Conservation (phyloP, 306 rosid species). For the Bauhinia variegata region DNA sequence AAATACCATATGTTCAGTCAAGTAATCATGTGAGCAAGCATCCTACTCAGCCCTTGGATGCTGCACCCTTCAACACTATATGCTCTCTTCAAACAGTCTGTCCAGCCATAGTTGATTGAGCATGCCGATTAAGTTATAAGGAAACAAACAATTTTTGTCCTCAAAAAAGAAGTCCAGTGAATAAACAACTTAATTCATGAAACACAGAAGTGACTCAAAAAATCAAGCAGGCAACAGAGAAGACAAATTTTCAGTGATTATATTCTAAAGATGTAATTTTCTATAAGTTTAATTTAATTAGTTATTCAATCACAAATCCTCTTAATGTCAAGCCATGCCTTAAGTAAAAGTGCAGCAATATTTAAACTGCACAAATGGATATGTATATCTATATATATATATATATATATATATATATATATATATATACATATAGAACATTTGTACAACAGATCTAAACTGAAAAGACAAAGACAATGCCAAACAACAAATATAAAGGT, state of each 20-base stretch:
- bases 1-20: conserved; percentile 29
- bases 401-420: no score
- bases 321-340: conserved; percentile 20
- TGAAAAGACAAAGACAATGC: background rate
- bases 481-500: conserved; percentile 8
- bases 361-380: conserved; percentile 14
- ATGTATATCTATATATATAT: no score
- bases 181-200: conserved; percentile 9
- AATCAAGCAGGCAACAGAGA: background rate
- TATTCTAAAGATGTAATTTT: background rate
- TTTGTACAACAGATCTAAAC: conserved; percentile 15
- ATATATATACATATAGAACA: no score
- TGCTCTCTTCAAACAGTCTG: background rate
- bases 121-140: conserved; percentile 11
- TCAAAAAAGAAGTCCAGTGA: background rate
- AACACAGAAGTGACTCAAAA: background rate
- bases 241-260: conserved; percentile 21
- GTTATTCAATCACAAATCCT: conserved; percentile 18
- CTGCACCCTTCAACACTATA: conserved; percentile 7
- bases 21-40: conserved; percentile 6
- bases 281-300: conserved; percentile 8
- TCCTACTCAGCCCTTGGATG: conserved; percentile 7
- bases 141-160: background rate
- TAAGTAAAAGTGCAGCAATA: conserved; percentile 16
- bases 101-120: conserved; percentile 13